Conservation (phyloP, 768 basidiomycete genomes). For the Suillus subaureus region DNA sequence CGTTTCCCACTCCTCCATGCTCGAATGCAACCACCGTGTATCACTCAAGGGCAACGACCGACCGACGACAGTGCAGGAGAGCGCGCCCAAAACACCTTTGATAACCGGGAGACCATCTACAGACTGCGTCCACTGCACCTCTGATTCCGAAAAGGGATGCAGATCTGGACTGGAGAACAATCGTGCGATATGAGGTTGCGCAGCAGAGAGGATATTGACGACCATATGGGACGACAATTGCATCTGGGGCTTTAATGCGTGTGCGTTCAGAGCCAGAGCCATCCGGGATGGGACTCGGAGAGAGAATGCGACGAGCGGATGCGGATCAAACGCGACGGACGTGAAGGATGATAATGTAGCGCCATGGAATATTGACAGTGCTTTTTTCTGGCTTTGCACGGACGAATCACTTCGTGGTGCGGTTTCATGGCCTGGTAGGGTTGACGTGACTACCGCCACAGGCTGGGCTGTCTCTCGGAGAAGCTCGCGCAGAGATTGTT, state of each 20-base stretch:
- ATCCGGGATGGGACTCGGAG: constrained; percentile 89
- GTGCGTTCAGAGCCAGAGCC: constrained; percentile 58
- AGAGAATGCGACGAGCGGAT: constrained; percentile 87
- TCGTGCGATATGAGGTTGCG: constrained; percentile 62
- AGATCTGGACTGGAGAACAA: constrained; percentile 76
- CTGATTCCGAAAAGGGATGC: constrained; percentile 51
- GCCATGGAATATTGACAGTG: constrained; percentile 60
- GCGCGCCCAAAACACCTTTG: constrained; percentile 61
- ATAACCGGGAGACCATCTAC: constrained; percentile 63
- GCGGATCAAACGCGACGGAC: constrained; percentile 87
- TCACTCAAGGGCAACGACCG: constrained; percentile 64
- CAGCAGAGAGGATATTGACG: constrained; percentile 76
- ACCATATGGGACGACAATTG: constrained; percentile 54
- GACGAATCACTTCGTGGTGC: constrained; percentile 9
- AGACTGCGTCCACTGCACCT: constrained; percentile 42
- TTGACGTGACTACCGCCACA: constrained; percentile 82
- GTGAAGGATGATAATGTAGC: constrained; percentile 94
- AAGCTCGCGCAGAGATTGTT: constrained; percentile 48
- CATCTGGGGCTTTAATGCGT: constrained; percentile 16
- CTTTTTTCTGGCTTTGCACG: background rate
- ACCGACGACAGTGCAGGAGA: constrained; percentile 71
- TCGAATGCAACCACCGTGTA: constrained; percentile 39
- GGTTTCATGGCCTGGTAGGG: constrained; percentile 41
- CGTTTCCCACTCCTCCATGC: constrained; percentile 15
- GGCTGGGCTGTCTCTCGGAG: constrained; percentile 82